Conservation (phyloP, 2,329 filamentous ascomycete genomes). For the Cladosporium halotolerans region DNA sequence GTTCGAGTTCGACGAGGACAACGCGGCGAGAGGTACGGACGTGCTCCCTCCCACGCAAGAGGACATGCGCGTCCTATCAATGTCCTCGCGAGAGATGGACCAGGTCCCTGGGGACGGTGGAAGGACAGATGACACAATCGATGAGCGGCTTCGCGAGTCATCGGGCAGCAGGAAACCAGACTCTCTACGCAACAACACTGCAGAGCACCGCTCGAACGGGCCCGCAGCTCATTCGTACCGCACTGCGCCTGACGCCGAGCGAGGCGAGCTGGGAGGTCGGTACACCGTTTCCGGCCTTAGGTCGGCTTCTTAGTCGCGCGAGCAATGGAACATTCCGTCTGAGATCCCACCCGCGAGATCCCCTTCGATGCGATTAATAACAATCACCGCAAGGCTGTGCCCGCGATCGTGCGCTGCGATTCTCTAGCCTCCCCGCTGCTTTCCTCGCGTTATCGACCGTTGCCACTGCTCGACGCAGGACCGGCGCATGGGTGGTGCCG, state of each 20-base stretch:
- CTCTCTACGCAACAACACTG: background rate
- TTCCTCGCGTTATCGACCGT: background rate
- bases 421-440: background rate
- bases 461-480: background rate
- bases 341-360: too few species aligned
- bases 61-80: conserved; percentile 3
- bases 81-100: background rate
- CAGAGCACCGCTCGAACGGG: background rate
- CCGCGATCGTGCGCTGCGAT: background rate
- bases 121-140: background rate
- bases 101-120: background rate
- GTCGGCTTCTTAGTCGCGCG: too few species aligned
- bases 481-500: too few species aligned
- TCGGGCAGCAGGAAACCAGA: background rate
- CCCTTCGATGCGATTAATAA: too few species aligned
- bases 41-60: conserved; percentile 20
- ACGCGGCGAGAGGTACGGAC: conserved; percentile 26
- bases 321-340: too few species aligned
- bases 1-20: conserved; percentile 32
- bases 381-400: background rate
- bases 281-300: background rate
- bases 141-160: background rate
- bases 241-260: background rate
- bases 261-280: background rate
- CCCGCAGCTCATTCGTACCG: background rate